Percentiles rank a stretch among this genome's conserved stretches.
Conservation (phyloP, 2,329 filamentous ascomycete genomes). For the Xylaria sp. region DNA sequence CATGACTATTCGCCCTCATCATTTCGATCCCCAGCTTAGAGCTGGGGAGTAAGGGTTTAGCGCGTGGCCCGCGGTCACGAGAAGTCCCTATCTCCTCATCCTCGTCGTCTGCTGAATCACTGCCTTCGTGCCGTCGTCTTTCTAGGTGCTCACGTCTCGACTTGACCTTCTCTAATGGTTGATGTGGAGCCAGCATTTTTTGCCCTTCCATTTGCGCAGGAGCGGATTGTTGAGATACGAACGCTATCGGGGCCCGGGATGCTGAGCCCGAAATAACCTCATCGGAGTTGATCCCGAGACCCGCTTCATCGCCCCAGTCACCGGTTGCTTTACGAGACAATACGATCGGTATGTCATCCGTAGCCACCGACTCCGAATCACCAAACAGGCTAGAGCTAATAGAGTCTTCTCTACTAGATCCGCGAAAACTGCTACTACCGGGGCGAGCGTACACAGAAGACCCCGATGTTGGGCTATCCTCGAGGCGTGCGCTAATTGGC, state of each 20-base stretch:
- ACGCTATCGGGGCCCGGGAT: constrained; percentile 52
- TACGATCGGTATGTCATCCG: constrained; percentile 78
- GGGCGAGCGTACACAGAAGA: constrained; percentile 74
- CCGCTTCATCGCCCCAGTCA: constrained; percentile 76
- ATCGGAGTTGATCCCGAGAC: constrained; percentile 77
- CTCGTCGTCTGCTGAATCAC: constrained; percentile 91
- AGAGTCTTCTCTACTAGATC: constrained; percentile 85
- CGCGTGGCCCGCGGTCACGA: constrained; percentile 49
- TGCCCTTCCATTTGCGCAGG: constrained; percentile 64
- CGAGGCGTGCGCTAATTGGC: constrained; percentile 65
- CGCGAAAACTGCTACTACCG: constrained; percentile 73
- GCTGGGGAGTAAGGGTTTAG: constrained; percentile 67
- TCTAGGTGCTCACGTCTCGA: constrained; percentile 78
- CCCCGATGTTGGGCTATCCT: constrained; percentile 84
- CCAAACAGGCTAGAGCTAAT: constrained; percentile 88
- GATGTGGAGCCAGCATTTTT: constrained; percentile 56
- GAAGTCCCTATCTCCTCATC: constrained; percentile 82
- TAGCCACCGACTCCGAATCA: constrained; percentile 78
- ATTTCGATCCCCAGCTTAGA: constrained; percentile 96
- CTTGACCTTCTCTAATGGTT: constrained; percentile 74
- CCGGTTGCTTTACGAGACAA: constrained; percentile 74
- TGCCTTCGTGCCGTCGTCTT: constrained; percentile 72
- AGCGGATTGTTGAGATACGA: constrained; percentile 67
- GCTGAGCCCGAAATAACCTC: constrained; percentile 49
- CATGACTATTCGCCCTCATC: constrained; percentile 95